Evolutionary conservation across 139 green algal species (phyloP).

Genomic region (Dunaliella sp.): DNA sequence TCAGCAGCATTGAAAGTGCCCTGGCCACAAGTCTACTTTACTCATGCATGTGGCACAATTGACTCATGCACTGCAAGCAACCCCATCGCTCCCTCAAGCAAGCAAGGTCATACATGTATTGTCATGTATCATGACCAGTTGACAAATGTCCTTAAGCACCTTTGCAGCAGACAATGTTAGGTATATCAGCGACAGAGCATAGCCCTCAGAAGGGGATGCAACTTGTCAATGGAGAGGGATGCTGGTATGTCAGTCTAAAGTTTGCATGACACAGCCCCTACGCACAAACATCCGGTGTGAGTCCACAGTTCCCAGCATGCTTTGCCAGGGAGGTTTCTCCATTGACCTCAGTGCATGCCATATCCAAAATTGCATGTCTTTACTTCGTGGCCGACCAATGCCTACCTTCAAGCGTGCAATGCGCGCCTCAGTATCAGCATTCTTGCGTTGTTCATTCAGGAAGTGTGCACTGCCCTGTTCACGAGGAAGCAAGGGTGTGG

Average conservation of each 20-base stretch:
- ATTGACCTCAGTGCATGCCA: neutral
- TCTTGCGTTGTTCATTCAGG: constrained; percentile 90
- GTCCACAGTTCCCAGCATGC: neutral
- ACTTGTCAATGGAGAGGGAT: neutral
- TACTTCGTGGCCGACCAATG: neutral
- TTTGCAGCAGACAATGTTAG: too few species aligned
- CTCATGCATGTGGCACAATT: too few species aligned
- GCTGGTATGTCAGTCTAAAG: neutral
- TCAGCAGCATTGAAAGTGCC: too few species aligned
- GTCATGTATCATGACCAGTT: too few species aligned
- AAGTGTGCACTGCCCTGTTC: constrained; percentile 78
- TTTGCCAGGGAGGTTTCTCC: neutral
- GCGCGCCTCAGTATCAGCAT: constrained; percentile 44
- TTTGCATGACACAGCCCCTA: neutral
- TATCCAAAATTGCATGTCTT: neutral
- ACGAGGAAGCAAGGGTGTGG: neutral
- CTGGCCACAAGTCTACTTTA: too few species aligned
- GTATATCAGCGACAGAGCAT: too few species aligned
- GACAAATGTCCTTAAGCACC: too few species aligned
- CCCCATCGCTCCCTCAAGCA: too few species aligned
- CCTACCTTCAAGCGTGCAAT: constrained; percentile 47
- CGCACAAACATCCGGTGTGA: neutral
- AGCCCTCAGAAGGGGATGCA: too few species aligned
- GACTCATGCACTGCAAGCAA: too few species aligned
- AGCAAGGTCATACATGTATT: too few species aligned